phyloP scores from a whole-genome alignment of 1,284 basidiomycete species.

The Agaricales sp. region DNA sequence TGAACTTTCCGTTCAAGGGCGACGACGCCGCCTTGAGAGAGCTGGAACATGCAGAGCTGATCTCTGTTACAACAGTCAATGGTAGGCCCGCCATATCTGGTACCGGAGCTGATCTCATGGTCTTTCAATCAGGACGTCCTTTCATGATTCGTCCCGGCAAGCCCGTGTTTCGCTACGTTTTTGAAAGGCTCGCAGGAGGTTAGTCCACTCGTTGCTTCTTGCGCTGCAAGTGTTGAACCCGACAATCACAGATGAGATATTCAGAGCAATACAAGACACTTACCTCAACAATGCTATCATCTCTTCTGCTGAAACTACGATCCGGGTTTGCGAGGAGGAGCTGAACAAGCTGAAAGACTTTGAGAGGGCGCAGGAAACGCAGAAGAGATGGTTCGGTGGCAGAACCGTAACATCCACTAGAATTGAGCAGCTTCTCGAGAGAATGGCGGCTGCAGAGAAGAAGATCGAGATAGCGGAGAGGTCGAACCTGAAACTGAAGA shows the following conservation, averaged over 20 bases:
- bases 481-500: slow-evolving; percentile 61
- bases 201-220: slow-evolving; percentile 13
- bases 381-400: slow-evolving; percentile 36
- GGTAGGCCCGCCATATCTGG: slow-evolving; percentile 31
- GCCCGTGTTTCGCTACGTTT: slow-evolving; percentile 83
- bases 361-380: slow-evolving; percentile 23
- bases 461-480: slow-evolving; percentile 64
- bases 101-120: slow-evolving; percentile 3
- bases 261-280: slow-evolving; percentile 78
- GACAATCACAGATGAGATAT: slow-evolving; percentile 52
- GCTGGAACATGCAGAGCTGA: slow-evolving; percentile 87
- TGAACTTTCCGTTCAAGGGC: slow-evolving; percentile 88
- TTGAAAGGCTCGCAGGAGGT: slow-evolving; percentile 74
- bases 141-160: slow-evolving; percentile 81
- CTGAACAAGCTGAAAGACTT: slow-evolving; percentile 59
- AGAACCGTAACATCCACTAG: slow-evolving; percentile 50
- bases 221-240: slow-evolving; percentile 2
- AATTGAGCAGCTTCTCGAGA: slow-evolving; percentile 60
- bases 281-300: slow-evolving; percentile 71
- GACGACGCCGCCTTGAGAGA: slow-evolving; percentile 74
- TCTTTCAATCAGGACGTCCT: slow-evolving; percentile 67
- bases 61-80: slow-evolving; percentile 68
- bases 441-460: slow-evolving; percentile 60
- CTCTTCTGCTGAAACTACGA: slow-evolving; percentile 49
- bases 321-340: slow-evolving; percentile 72